phyloP scores from a whole-genome alignment of 371 early-diverging fungal genomes.

The Haplosporangium sp. region DNA sequence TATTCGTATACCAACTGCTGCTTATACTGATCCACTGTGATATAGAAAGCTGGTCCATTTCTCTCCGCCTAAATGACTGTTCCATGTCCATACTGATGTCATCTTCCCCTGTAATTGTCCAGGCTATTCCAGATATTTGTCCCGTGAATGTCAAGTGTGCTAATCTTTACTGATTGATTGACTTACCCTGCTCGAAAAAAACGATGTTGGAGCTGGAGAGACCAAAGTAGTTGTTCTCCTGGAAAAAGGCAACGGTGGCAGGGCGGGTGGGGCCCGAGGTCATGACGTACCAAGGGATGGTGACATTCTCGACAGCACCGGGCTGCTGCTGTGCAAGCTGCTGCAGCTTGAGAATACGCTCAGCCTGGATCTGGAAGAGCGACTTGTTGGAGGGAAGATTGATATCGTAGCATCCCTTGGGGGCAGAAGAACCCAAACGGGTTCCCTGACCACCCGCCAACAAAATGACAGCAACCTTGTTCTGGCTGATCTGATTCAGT shows the following conservation, averaged over 20 bases:
- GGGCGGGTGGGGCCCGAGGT: constrained; percentile 91
- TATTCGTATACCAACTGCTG: background rate
- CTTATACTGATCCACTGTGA: background rate
- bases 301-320: constrained; percentile 53
- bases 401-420: constrained; percentile 96
- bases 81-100: too few relatives aligned
- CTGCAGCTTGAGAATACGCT: constrained; percentile 89
- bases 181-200: constrained; percentile 87
- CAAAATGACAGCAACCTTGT: constrained; percentile 94
- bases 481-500: constrained; percentile 79
- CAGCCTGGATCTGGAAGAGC: constrained; percentile 93
- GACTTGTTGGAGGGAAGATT: constrained; percentile 86
- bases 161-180: too few relatives aligned
- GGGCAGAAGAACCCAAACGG: constrained; percentile 86
- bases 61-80: too few relatives aligned
- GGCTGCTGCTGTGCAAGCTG: constrained; percentile 66
- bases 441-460: constrained; percentile 95
- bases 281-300: constrained; percentile 97
- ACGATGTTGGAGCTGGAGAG: constrained; percentile 82
- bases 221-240: constrained; percentile 83
- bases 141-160: too few relatives aligned
- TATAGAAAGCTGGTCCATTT: background rate
- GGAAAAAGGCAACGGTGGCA: constrained; percentile 83
- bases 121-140: background rate
- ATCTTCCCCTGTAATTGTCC: background rate